phyloP scores from a whole-genome alignment of 2,329 filamentous ascomycete species.

The Nemania sp. region DNA sequence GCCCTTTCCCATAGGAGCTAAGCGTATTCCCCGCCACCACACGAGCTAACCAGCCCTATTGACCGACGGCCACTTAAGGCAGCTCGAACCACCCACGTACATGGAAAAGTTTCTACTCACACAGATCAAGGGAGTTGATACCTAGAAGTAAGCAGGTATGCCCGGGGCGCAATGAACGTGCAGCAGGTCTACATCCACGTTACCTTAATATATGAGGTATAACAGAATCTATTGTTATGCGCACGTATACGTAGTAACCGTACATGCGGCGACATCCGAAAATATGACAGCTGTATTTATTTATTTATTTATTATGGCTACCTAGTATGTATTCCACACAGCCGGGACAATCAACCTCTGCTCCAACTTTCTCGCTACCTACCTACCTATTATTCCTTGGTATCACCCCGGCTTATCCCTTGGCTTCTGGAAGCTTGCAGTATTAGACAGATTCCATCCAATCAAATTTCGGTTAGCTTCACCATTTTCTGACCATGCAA shows the following conservation, averaged over 20 bases:
- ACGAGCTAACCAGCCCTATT: constrained; percentile 27
- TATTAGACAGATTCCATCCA: constrained; percentile 24
- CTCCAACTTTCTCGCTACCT: too few relatives aligned
- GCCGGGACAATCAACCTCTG: background rate
- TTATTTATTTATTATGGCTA: background rate
- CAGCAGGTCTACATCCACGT: too few relatives aligned
- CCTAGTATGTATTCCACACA: background rate
- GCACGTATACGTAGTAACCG: background rate
- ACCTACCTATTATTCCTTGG: background rate
- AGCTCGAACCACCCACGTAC: background rate
- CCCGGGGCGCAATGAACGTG: too few relatives aligned
- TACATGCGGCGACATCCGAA: background rate
- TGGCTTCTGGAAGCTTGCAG: constrained; percentile 35
- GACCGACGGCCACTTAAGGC: constrained; percentile 27
- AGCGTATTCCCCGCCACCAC: background rate
- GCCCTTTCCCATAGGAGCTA: background rate
- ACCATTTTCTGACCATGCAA: constrained; percentile 19
- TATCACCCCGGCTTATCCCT: background rate
- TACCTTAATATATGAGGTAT: too few relatives aligned
- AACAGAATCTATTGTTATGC: too few relatives aligned
- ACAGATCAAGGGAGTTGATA: too few relatives aligned
- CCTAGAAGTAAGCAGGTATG: too few relatives aligned
- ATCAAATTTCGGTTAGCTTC: constrained; percentile 5
- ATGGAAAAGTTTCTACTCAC: background rate
- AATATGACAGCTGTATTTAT: background rate